These are phyloP conservation scores for Chytriomyces sp. DNA, from an alignment of 192 early-diverging fungal genomes.

Conservation along the genomic window DNA sequence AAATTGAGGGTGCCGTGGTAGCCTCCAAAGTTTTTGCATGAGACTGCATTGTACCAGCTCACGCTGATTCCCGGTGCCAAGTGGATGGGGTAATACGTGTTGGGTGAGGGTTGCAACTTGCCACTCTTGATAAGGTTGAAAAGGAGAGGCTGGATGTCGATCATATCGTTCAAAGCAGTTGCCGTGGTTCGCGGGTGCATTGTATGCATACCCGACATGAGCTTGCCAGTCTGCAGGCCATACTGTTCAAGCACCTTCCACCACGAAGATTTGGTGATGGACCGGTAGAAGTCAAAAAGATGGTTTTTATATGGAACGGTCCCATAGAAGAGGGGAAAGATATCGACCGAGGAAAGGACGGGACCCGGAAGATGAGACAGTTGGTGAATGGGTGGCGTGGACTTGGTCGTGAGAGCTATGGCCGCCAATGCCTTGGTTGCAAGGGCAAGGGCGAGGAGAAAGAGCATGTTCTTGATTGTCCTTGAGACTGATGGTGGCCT, in stretches of 20 bases:
- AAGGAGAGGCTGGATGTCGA: not conserved
- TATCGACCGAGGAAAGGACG: not conserved
- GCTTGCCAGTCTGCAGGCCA: not conserved
- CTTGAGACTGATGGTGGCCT: too few species aligned
- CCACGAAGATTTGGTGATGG: not conserved
- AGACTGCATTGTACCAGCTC: not conserved
- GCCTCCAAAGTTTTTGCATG: not conserved
- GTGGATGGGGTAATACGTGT: slow-evolving; percentile 20
- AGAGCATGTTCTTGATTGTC: too few species aligned
- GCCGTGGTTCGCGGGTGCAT: too few species aligned
- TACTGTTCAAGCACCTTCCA: not conserved
- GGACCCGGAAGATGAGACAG: not conserved
- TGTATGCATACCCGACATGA: not conserved
- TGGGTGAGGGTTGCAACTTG: slow-evolving; percentile 14
- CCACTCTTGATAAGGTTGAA: not conserved
- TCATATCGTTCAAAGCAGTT: not conserved
- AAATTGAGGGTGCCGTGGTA: not conserved
- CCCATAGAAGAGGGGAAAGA: not conserved
- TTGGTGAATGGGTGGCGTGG: not conserved
- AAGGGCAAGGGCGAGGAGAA: too few species aligned
- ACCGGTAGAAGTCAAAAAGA: not conserved
- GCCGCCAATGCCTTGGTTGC: too few species aligned
- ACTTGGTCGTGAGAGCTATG: not conserved
- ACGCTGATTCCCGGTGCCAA: not conserved
- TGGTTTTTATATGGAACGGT: not conserved